A percentile compares a stretch with the other conserved stretches of the same genome.
phyloP scores from a whole-genome alignment of 1,139 yeast genomes.

The Kurtzmaniella quercitrusa region DNA sequence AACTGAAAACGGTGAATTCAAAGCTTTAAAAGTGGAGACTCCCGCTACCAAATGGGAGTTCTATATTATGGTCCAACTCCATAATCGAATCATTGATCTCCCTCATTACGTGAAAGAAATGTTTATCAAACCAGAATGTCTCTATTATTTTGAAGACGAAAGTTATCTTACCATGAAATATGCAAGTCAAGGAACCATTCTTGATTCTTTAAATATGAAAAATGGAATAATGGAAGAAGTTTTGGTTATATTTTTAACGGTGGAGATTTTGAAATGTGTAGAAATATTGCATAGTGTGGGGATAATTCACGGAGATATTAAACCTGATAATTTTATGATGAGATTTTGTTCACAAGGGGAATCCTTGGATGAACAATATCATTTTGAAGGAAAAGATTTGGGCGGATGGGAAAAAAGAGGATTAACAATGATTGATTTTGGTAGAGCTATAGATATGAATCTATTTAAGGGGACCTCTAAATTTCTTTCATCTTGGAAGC shows the following conservation, averaged over 20 bases:
- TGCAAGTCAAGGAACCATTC: slow-evolving; percentile 67
- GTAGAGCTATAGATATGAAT: slow-evolving; percentile 71
- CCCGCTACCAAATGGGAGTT: slow-evolving; percentile 82
- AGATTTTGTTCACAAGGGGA: slow-evolving; percentile 32
- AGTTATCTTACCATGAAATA: slow-evolving; percentile 71
- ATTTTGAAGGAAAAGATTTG: slow-evolving; percentile 5
- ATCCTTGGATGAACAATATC: slow-evolving; percentile 22
- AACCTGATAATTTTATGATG: slow-evolving; percentile 85
- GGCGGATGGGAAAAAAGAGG: slow-evolving; percentile 55
- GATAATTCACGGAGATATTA: slow-evolving; percentile 80
- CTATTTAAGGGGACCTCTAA: slow-evolving; percentile 33
- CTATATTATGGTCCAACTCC: slow-evolving; percentile 60
- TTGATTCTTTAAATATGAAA: slow-evolving; percentile 60
- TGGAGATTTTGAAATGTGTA: slow-evolving; percentile 57
- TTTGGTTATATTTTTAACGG: slow-evolving; percentile 58
- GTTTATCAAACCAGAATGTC: slow-evolving; percentile 48
- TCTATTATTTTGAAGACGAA: slow-evolving; percentile 65
- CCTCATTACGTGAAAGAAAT: slow-evolving; percentile 14
- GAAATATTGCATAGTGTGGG: slow-evolving; percentile 62
- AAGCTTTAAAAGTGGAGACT: slow-evolving; percentile 71
- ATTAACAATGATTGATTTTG: slow-evolving; percentile 73
- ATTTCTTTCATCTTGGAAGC: slow-evolving; percentile 60
- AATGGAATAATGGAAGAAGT: slow-evolving; percentile 51
- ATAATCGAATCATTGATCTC: slow-evolving; percentile 24
- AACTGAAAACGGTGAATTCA: slow-evolving; percentile 50